phyloP scores from a whole-genome alignment of 2,329 filamentous ascomycete species.

The Microcera coccophila region DNA sequence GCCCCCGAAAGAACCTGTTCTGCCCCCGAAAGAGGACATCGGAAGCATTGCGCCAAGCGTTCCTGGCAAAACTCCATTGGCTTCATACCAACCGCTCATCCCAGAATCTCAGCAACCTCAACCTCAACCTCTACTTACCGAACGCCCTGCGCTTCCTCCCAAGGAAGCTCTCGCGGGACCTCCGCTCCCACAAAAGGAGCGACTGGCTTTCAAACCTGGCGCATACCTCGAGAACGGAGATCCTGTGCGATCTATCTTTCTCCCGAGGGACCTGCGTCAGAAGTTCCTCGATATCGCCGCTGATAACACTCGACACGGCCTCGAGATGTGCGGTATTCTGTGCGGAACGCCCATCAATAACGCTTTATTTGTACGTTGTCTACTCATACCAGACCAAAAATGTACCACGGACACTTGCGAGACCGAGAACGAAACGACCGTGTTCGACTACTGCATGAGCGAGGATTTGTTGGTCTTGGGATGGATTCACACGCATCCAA shows the following conservation, averaged over 20 bases:
- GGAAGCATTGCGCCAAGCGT: slow-evolving; percentile 17
- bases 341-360: slow-evolving; percentile 90
- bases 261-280: slow-evolving; percentile 70
- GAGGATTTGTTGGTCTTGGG: slow-evolving; percentile 83
- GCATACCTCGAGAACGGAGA: slow-evolving; percentile 87
- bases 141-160: slow-evolving; percentile 26
- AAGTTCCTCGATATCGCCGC: slow-evolving; percentile 71
- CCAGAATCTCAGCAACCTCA: slow-evolving; percentile 8
- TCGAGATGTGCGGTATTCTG: slow-evolving; percentile 94
- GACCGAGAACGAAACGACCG: slow-evolving; percentile 76
- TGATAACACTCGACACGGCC: slow-evolving; percentile 71
- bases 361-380: slow-evolving; percentile 81
- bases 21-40: slow-evolving; percentile 15
- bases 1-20: slow-evolving; percentile 30
- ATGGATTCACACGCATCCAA: slow-evolving; percentile 98
- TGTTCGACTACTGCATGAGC: slow-evolving; percentile 85
- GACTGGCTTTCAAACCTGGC: slow-evolving; percentile 67
- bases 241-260: slow-evolving; percentile 80
- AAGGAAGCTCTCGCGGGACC: slow-evolving; percentile 28
- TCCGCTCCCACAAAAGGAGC: slow-evolving; percentile 44
- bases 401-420: slow-evolving; percentile 93
- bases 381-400: slow-evolving; percentile 87
- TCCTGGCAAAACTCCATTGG: slow-evolving; percentile 29
- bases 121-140: slow-evolving; percentile 5
- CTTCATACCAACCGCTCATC: slow-evolving; percentile 20